Evolutionary conservation across 2,329 filamentous ascomycete species (phyloP), one percentile per base, ranked within the genome.

Genomic region (Penicillium rolfsii): DNA sequence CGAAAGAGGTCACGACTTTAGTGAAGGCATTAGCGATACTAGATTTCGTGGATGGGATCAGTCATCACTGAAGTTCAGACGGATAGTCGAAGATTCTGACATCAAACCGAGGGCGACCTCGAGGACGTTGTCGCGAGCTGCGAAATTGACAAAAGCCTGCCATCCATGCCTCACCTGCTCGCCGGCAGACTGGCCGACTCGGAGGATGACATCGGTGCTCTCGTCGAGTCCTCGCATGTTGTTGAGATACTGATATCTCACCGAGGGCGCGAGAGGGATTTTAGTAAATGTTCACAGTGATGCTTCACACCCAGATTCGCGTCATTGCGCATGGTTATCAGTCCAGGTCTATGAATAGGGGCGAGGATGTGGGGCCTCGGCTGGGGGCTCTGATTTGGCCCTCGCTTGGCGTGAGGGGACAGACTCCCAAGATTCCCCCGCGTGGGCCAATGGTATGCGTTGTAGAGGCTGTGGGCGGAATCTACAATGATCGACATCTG

Each of bases 31-130:
- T 83, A 12, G 89, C 89, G 56, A 92, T 82, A 66, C 88, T 70
- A 22, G 22, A 24, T 24, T 35, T 9, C 16, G 28, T 14, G 19
- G 4, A 16, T 48, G 11, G 11, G 22, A 28, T 58, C 9, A 55
- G 46, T 52, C 12, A 40, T 7, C 41, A 38, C 1, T 12, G 11
- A 22, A 26, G 3, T n/a, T 28, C 9, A 45, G 28, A 54, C 24
- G 28, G 35, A 19, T 11, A 45, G 26, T n/a, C 26, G 22, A 8
- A 28, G 14, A 28, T 5, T 22, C 81, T 73, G 71, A 90, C 88
- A 92, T 91, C 65, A 91, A 79, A 66, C 89, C 89, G 67, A 91
- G 87, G 16, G 89, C 89, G 61, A 92, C 89, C 74, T 91, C 87
- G 28, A 92, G 82, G 52, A 91, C 89, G 67, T 91, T 91, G 60